Conservation (phyloP, 2,329 filamentous ascomycete species). For the Lasiodiplodia hormozganensis region DNA sequence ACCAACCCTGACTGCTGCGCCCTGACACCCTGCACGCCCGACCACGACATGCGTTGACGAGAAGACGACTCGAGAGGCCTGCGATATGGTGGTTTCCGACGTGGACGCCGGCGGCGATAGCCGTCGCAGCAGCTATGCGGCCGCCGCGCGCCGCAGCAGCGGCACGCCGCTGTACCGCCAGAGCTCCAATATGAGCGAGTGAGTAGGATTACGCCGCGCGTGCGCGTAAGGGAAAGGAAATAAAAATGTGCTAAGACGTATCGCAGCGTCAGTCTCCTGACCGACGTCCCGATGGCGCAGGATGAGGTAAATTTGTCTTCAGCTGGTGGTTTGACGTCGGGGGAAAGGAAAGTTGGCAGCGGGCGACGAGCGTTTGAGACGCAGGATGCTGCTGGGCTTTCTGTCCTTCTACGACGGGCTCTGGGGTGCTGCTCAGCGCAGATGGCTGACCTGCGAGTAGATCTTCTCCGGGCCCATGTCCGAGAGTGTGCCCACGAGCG, state of each 20-base stretch:
- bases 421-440: not conserved
- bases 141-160: slow-evolving; percentile 36
- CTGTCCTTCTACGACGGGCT: not conserved
- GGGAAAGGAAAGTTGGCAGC: not conserved
- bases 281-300: slow-evolving; percentile 98
- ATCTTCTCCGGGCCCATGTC: slow-evolving; percentile 92
- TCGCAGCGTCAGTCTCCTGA: slow-evolving; percentile 74
- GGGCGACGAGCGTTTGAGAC: not conserved
- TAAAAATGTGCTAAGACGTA: slow-evolving; percentile 16
- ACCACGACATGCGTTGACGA: slow-evolving; percentile 27
- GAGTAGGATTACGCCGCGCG: slow-evolving; percentile 36
- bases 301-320: slow-evolving; percentile 70
- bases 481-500: slow-evolving; percentile 93
- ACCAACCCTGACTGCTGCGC: not conserved
- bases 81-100: slow-evolving; percentile 30
- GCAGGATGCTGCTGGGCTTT: not conserved
- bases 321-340: slow-evolving; percentile 6
- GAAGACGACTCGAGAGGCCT: not conserved
- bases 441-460: slow-evolving; percentile 43
- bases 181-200: slow-evolving; percentile 73
- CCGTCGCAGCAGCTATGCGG: slow-evolving; percentile 39
- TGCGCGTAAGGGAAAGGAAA: not conserved
- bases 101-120: slow-evolving; percentile 31
- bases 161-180: slow-evolving; percentile 64
- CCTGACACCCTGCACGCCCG: not conserved